Conservation (phyloP, 2,329 filamentous ascomycete genomes). For the Fusarium armeniacum region DNA sequence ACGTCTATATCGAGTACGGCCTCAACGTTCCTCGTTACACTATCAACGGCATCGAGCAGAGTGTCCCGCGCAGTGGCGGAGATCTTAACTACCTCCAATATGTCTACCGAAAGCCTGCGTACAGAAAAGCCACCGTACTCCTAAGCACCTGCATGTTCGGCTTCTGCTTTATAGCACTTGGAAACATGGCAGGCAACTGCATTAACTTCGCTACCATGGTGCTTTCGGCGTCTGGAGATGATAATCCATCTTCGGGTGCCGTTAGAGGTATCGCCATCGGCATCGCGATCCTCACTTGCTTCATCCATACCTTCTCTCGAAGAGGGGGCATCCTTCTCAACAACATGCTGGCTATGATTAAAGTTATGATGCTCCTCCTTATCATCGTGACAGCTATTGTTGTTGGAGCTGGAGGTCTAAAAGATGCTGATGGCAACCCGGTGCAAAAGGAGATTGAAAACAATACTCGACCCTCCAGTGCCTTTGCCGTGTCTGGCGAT, state of each 20-base stretch:
- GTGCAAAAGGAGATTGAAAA: conserved; percentile 46
- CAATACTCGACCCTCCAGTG: conserved; percentile 47
- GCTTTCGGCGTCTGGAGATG: conserved; percentile 53
- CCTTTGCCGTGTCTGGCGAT: conserved; percentile 46
- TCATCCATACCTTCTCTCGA: conserved; percentile 64
- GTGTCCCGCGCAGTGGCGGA: conserved; percentile 61
- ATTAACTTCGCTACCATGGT: conserved; percentile 61
- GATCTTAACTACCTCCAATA: conserved; percentile 66
- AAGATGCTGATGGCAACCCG: conserved; percentile 13
- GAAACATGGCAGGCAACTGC: conserved; percentile 64
- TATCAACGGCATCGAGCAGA: conserved; percentile 56
- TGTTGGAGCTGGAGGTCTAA: conserved; percentile 50
- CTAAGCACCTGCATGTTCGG: conserved; percentile 62
- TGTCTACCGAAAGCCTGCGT: conserved; percentile 57
- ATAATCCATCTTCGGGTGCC: conserved; percentile 49
- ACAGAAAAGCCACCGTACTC: conserved; percentile 54
- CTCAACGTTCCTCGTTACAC: conserved; percentile 61
- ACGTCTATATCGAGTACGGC: conserved; percentile 62
- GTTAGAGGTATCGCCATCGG: conserved; percentile 64
- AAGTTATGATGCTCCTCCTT: conserved; percentile 62
- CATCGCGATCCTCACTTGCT: conserved; percentile 59
- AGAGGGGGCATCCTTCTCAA: conserved; percentile 65
- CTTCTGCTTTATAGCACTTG: conserved; percentile 61
- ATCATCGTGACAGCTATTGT: conserved; percentile 57
- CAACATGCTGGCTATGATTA: conserved; percentile 65